These are phyloP conservation scores for Linderina pennispora DNA, from an alignment of 192 early-diverging fungal species.

Conservation along the genomic window DNA sequence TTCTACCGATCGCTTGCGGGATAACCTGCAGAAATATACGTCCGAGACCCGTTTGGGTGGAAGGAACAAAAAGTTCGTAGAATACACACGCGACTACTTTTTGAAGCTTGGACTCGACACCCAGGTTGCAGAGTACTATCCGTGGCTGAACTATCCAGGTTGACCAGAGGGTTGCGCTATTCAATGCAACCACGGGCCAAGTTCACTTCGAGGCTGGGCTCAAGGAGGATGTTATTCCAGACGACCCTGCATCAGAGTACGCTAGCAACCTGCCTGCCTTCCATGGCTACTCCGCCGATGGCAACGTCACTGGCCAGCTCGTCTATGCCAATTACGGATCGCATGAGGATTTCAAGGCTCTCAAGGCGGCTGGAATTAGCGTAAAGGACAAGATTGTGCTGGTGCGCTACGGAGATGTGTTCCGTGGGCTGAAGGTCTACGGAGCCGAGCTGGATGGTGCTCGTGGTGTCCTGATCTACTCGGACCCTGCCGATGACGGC, in stretches of 20 bases:
- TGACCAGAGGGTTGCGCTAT: constrained; percentile 41
- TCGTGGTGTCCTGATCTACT: constrained; percentile 54
- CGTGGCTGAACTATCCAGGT: constrained; percentile 51
- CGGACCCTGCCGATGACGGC: constrained; percentile 61
- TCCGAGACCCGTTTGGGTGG: constrained; percentile 54
- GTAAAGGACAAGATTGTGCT: constrained; percentile 49
- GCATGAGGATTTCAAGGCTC: constrained; percentile 45
- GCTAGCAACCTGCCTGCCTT: constrained; percentile 52
- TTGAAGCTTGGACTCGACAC: constrained; percentile 45
- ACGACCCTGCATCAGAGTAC: constrained; percentile 53
- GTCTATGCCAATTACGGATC: constrained; percentile 61
- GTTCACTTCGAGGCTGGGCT: constrained; percentile 51
- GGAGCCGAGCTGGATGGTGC: constrained; percentile 50
- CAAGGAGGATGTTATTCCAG: constrained; percentile 51
- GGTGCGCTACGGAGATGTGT: constrained; percentile 49
- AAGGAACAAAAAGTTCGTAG: constrained; percentile 42
- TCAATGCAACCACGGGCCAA: constrained; percentile 32
- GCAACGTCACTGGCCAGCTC: constrained; percentile 54
- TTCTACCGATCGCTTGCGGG: constrained; percentile 28
- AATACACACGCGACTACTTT: constrained; percentile 48
- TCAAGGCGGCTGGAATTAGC: constrained; percentile 31
- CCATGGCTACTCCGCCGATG: constrained; percentile 53
- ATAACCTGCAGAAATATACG: constrained; percentile 47
- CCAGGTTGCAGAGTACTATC: constrained; percentile 53
- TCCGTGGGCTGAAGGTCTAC: constrained; percentile 50